A percentile compares a stretch with the other conserved stretches of the same genome.
These are phyloP conservation scores for Glycine latifolia DNA, from an alignment of 306 rosid species.

Conservation along the genomic window DNA sequence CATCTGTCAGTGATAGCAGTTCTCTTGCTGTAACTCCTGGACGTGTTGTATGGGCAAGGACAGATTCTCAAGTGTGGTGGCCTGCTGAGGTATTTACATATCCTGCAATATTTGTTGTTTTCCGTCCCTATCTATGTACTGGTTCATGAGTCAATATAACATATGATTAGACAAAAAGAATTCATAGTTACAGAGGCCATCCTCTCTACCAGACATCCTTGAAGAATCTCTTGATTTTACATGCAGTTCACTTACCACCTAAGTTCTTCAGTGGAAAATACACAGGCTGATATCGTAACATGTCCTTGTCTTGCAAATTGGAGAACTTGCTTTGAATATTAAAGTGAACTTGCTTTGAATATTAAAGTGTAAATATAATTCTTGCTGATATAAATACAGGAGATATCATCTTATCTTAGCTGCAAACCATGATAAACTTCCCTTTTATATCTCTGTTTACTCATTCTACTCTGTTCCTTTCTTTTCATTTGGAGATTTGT, in stretches of 20 bases:
- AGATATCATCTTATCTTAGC: conserved; percentile 1
- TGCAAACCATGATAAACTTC: conserved; percentile 5
- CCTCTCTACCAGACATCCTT: conserved; percentile 5
- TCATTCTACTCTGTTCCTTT: neutral
- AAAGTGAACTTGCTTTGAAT: conserved; percentile 13
- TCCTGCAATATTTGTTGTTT: conserved; percentile 4
- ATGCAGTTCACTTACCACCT: too few species aligned
- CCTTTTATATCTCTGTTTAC: neutral
- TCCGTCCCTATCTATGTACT: neutral
- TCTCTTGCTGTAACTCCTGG: conserved; percentile 57
- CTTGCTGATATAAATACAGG: conserved; percentile 3
- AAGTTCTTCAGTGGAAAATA: neutral
- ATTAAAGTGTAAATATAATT: conserved; percentile 27
- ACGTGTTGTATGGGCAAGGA: conserved; percentile 65
- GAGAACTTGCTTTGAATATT: conserved; percentile 33
- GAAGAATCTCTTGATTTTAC: conserved; percentile 34
- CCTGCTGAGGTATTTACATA: conserved; percentile 65
- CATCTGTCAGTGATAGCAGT: conserved; percentile 53
- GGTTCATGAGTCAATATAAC: conserved; percentile 33
- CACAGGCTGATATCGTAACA: conserved; percentile 26
- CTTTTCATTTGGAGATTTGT: conserved; percentile 11
- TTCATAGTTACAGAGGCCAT: neutral
- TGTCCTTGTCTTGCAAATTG: conserved; percentile 18
- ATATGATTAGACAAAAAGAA: conserved; percentile 14
- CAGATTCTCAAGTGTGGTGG: conserved; percentile 60